Evolutionary conservation across 2,329 filamentous ascomycete genomes (phyloP), one percentile per base, ranked within the genome.

Genomic region (Cladosporium sp.): DNA sequence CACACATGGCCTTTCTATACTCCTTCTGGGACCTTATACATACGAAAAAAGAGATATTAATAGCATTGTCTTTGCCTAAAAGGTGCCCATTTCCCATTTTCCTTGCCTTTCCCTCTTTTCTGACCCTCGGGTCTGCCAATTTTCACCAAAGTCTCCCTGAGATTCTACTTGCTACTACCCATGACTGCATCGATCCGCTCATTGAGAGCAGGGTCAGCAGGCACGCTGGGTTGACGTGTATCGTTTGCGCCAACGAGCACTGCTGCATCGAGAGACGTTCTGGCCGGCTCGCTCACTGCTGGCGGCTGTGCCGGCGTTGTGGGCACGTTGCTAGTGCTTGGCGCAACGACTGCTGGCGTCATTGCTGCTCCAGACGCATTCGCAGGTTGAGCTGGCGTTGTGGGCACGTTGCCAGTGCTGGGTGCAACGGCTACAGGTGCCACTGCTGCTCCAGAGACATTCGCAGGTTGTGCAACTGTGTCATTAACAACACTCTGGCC

Each of bases 1-100:
- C 25, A 25, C 25, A 25, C 25, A 25, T 3, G 25, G 3, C 6
- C 25, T 25, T 25, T 25, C 25, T 25, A n/a, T 22, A 20, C 40
- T 4, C 19, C 34, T 25, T 39, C 19, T 25, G 6, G 20, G 5
- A 19, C 49, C 36, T 14, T 51, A 14, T 51, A 51, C 36, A 51
- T 51, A 51, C 49, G 49, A 25, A 36, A 51, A 51, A 51, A 36
- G 30, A 39, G 14, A 51, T 51, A 51, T 51, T 51, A 39, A 39
- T 51, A 51, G 49, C 49, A 37, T 39, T 51, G 34, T 25, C 36
- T 51, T 51, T 51, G 49, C 36, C 39, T 34, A n/a, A 22, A 51
- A 51, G 49, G 14, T 56, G 34, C 40, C 54, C 54, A 39, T 15
- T 56, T 30, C 28, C 12, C 47, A 34, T 6, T 25, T 38, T 8